Percentiles rank a stretch among this genome's conserved stretches.
Conservation (phyloP, 495 filamentous ascomycete genomes). For the Sporormia fimetaria region DNA sequence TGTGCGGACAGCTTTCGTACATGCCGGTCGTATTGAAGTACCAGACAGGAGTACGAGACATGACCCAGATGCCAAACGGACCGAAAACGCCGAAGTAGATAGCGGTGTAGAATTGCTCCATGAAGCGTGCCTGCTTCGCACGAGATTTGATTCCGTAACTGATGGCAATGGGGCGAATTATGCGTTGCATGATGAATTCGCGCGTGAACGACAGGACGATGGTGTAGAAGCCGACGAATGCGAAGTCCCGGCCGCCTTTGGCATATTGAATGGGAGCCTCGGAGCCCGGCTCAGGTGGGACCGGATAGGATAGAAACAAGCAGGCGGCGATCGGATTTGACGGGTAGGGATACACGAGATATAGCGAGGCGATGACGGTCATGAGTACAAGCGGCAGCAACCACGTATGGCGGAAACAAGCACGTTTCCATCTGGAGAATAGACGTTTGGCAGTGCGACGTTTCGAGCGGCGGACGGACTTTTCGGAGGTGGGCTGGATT, state of each 20-base stretch:
- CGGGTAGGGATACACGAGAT: conserved; percentile 64
- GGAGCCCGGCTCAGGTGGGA: conserved; percentile 42
- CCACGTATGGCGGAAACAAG: conserved; percentile 36
- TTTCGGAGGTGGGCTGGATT: conserved; percentile 16
- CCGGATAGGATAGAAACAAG: conserved; percentile 86
- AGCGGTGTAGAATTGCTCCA: conserved; percentile 98
- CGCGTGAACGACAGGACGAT: conserved; percentile 84
- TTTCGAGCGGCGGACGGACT: conserved; percentile 31
- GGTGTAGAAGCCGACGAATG: conserved; percentile 83
- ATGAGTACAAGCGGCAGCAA: conserved; percentile 64
- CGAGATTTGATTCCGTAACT: conserved; percentile 57
- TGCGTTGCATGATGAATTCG: conserved; percentile 91
- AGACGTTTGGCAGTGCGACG: conserved; percentile 31
- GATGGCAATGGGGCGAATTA: conserved; percentile 69
- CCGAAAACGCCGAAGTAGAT: conserved; percentile 83
- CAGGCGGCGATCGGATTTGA: conserved; percentile 76
- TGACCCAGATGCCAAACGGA: conserved; percentile 82
- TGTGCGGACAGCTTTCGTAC: conserved; percentile 87
- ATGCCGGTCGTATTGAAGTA: conserved; percentile 90
- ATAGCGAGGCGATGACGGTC: conserved; percentile 51
- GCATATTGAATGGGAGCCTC: conserved; percentile 60
- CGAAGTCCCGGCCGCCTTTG: conserved; percentile 75
- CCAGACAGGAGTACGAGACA: conserved; percentile 87
- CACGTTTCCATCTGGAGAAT: conserved; percentile 31
- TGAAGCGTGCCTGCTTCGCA: conserved; percentile 80